Evolutionary conservation across 2,329 filamentous ascomycete species (phyloP), one percentile per base, ranked within the genome.

Genomic region (Pseudogymnoascus sp.): DNA sequence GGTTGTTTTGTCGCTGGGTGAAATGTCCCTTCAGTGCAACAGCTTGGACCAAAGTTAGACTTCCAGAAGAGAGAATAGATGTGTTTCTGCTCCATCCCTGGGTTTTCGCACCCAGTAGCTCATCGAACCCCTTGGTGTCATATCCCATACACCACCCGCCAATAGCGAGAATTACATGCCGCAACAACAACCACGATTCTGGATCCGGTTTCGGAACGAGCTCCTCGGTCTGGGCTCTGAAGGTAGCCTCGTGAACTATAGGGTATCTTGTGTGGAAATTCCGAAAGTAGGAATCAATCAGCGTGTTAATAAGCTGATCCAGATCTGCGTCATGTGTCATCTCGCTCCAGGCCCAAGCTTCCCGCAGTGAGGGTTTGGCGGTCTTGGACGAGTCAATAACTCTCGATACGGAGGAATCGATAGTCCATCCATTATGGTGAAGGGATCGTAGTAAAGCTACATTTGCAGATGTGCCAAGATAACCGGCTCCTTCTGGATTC

Each of bases 1-100:
- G 78, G 19, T 78, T 75, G 66, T 80, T 77, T 23, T 76, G 73
- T 64, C 79, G 80, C 63, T 80, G 78, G 8, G 78, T 72, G 63
- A 79, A 77, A 41, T 80, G 79, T 25, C 69, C 70, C 12, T 73
- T 58, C 5, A 74, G 64, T 8, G 71, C 62, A 22, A 74, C 63
- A 3, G 72, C 70, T 60, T 74, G 72, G 0, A 73, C 70, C 23
- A 72, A 67, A 1, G 71, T 70, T 4, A 74, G 60, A 42, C 73
- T 74, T 5, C 69, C 73, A 60, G 69, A 69, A 62, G 74, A 72
- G 33, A 75, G 70, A 30, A 75, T 58, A 0, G 67, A 71, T 33
- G 70, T 68, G 25, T 71, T 69, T 35, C 71, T 67, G 14, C 69
- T 67, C 28, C 71, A 68, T 5, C 69, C 69, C 11, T 71, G 41